Evolutionary conservation across 73 alveolate genomes (phyloP), one percentile per base, ranked within the genome.

Genomic region (Diophrys appendiculata): DNA sequence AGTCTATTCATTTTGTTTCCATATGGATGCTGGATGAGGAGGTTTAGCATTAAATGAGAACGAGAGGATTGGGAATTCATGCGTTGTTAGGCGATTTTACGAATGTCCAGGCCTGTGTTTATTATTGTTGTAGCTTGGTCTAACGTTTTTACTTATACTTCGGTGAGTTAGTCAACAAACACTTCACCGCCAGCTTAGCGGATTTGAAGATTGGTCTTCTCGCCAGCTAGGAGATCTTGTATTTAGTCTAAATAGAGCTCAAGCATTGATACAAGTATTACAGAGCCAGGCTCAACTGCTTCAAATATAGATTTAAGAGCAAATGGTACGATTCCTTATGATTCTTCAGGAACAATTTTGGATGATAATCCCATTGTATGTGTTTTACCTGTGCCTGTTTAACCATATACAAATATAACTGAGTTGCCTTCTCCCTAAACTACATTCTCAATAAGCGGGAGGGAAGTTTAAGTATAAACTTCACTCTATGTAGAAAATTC

Each of bases 381-480:
- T 2, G 97, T 91, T n/a, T n/a, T n/a, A n/a, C n/a, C 97, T 55
- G 94, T 85, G 8, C 97, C 97, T 33, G 97, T 91, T 77, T 91
- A 82, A 14, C 97, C 97, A 82, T 91, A 91, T 8, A 88, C 97
- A 77, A 91, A 91, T 65, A 80, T 78, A 34, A 88, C 70, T 5
- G 87, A 92, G 82, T 91, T 85, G 71, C 82, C n/a, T n/a, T n/a
- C 86, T 1, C 97, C 97, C 67, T 91, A 82, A 22, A 91, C 65
- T 0, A 88, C 97, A 82, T 90, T 85, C 64, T 75, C 82, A 14
- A 91, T 84, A 65, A 91, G 64, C 68, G 91, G 91, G 25, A 84
- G 72, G 29, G 94, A 85, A 52, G 91, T 76, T 56, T 80, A 70
- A 68, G 68, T 67, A 69, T 87, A 91, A 52, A 91, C 88, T 60